These are phyloP conservation scores for Hypericum androsaemum DNA, from an alignment of 345 rosid species.

Conservation along the genomic window DNA sequence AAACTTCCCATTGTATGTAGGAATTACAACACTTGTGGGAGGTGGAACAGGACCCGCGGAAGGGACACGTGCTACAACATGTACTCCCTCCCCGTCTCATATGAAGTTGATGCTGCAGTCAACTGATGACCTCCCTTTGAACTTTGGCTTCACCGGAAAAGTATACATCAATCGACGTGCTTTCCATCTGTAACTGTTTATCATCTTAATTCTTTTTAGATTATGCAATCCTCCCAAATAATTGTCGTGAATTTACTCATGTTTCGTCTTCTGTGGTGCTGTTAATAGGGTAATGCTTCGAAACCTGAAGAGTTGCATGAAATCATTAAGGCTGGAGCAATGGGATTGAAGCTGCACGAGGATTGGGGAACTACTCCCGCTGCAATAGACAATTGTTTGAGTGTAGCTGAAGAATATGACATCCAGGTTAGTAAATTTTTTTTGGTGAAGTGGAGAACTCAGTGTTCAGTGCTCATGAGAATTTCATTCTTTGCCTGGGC, in stretches of 20 bases:
- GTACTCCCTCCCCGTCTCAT: constrained; percentile 77
- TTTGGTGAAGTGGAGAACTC: too few relatives aligned
- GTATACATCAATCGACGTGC: constrained; percentile 27
- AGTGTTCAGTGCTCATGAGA: too few relatives aligned
- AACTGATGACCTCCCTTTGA: constrained; percentile 82
- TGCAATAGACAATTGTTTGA: constrained; percentile 82
- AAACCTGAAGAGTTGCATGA: constrained; percentile 67
- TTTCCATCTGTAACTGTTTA: too few relatives aligned
- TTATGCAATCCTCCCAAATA: too few relatives aligned
- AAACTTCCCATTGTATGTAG: constrained; percentile 28
- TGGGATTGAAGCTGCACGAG: constrained; percentile 97
- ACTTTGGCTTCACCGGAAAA: constrained; percentile 98
- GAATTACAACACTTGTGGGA: constrained; percentile 85
- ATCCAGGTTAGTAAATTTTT: constrained; percentile 39
- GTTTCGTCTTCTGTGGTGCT: too few relatives aligned
- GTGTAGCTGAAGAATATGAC: constrained; percentile 68
- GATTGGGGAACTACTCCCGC: constrained; percentile 99
- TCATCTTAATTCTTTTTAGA: too few relatives aligned
- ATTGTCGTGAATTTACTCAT: too few relatives aligned
- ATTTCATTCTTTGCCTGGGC: too few relatives aligned
- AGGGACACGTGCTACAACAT: constrained; percentile 95
- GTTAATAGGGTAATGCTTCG: constrained; percentile 62
- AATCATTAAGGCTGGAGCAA: constrained; percentile 86
- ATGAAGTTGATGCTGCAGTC: constrained; percentile 96
- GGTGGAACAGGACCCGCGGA: constrained; percentile 98